Conservation (phyloP, 73 alveolate genomes). For the Paramecium primaurelia region DNA sequence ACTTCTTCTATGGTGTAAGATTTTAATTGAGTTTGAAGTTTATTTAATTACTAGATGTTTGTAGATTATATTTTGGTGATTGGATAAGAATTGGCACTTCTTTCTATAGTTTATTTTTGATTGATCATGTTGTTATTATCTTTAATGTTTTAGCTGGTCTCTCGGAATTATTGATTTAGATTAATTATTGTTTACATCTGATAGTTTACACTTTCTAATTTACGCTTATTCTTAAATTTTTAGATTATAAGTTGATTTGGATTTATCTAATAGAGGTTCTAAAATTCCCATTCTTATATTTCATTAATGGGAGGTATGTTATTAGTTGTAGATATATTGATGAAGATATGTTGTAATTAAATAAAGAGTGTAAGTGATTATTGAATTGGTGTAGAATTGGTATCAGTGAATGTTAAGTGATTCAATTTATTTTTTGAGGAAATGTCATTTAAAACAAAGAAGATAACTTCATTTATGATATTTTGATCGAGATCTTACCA, state of each 20-base stretch:
- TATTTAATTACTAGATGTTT: background rate
- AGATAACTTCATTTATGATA: background rate
- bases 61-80: background rate
- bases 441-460: background rate
- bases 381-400: background rate
- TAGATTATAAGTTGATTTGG: background rate
- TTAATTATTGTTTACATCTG: background rate
- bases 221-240: background rate
- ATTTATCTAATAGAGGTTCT: background rate
- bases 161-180: background rate
- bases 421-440: background rate
- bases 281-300: background rate
- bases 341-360: background rate
- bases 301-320: background rate
- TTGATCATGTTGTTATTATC: background rate
- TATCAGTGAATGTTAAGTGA: background rate
- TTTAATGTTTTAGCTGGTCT: background rate
- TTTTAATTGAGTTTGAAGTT: background rate
- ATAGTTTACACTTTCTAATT: conserved; percentile 5
- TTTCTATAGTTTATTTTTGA: background rate
- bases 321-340: background rate
- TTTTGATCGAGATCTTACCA: background rate
- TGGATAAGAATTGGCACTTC: conserved; percentile 6
- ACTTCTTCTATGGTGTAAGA: conserved; percentile 41
- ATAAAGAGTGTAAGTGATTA: background rate